phyloP scores from a whole-genome alignment of 257 asterid species.

The Ehretia macrophylla region DNA sequence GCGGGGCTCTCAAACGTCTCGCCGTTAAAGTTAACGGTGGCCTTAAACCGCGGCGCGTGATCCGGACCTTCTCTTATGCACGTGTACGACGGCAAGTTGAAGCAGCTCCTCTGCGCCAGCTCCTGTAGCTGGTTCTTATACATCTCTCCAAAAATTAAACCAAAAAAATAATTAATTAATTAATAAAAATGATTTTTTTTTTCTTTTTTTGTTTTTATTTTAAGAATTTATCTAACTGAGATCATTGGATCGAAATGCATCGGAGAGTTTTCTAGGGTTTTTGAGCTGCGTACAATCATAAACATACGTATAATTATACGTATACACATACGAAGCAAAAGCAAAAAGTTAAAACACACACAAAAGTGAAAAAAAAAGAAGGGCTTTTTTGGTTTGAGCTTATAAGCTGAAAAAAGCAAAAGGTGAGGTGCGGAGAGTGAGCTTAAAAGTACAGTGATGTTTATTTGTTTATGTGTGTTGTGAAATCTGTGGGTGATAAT shows the following conservation, averaged over 20 bases:
- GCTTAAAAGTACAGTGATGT: constrained; percentile 8
- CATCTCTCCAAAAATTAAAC: constrained; percentile 31
- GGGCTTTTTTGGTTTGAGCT: not conserved
- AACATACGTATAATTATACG: not conserved
- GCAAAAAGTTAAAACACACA: no score
- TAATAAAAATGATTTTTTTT: not conserved
- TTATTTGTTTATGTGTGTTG: constrained; percentile 9
- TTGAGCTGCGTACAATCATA: not conserved
- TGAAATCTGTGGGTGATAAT: not conserved
- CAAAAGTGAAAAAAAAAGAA: not conserved
- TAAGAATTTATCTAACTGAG: constrained; percentile 9
- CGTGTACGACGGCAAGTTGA: constrained; percentile 76
- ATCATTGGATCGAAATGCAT: constrained; percentile 8
- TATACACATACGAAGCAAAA: not conserved
- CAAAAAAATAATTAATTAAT: not conserved
- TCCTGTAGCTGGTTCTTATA: constrained; percentile 90
- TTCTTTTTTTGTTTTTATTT: constrained; percentile 1
- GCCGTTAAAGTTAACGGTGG: constrained; percentile 72
- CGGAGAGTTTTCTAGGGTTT: constrained; percentile 14
- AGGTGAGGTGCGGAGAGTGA: not conserved
- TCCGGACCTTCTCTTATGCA: constrained; percentile 84
- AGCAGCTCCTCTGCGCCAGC: constrained; percentile 95
- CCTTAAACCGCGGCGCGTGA: constrained; percentile 94
- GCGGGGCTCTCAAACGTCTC: constrained; percentile 78
- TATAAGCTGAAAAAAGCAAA: not conserved